Evolutionary conservation across 164 flowering plant genomes (phyloP).

Genomic region (Annona squamosa): DNA sequence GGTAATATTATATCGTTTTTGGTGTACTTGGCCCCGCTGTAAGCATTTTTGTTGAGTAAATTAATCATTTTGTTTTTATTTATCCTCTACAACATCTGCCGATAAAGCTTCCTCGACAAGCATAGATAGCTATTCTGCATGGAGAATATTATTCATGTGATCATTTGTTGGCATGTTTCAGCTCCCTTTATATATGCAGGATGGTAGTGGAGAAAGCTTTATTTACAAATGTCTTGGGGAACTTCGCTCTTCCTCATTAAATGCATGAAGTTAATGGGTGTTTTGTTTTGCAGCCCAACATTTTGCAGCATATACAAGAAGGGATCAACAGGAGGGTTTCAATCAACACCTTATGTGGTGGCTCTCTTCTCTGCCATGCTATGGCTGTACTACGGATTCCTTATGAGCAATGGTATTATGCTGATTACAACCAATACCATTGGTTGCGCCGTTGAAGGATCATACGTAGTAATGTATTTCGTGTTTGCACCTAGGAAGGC

Average conservation of each 20-base stretch:
- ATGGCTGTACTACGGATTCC: conserved; percentile 48
- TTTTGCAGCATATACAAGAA: conserved; percentile 52
- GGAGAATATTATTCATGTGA: too few species aligned
- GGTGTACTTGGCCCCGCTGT: conserved; percentile 72
- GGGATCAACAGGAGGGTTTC: conserved; percentile 73
- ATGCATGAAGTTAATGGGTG: neutral
- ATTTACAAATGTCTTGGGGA: too few species aligned
- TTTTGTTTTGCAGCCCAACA: conserved; percentile 46
- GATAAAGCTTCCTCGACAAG: too few species aligned
- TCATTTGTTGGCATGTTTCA: too few species aligned
- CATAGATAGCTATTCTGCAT: too few species aligned
- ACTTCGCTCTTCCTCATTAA: neutral
- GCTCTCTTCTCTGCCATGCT: conserved; percentile 68
- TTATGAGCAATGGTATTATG: conserved; percentile 42
- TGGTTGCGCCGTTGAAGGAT: conserved; percentile 41
- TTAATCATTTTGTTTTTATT: neutral
- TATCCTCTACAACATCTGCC: too few species aligned
- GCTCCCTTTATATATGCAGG: too few species aligned
- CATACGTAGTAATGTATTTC: conserved; percentile 45
- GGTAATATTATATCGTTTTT: conserved; percentile 65
- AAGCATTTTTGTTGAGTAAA: conserved; percentile 7
- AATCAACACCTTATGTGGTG: conserved; percentile 62
- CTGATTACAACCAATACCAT: conserved; percentile 52
- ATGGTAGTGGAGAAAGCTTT: too few species aligned
- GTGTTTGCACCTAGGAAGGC: conserved; percentile 45